Conservation (phyloP, 805 yeast genomes). For the Barnettozyma botsteinii region DNA sequence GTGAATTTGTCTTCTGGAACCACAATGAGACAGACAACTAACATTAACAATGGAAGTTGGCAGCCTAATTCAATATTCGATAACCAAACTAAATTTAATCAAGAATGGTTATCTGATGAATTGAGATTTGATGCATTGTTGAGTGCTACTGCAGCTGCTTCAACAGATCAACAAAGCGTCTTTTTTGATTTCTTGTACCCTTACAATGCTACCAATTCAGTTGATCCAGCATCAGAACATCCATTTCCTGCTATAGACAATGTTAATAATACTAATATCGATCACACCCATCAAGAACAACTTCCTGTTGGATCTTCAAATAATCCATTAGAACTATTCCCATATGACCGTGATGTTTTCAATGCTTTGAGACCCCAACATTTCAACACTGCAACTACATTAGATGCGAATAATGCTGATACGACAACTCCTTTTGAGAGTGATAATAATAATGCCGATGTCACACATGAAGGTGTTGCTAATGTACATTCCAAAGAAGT, state of each 20-base stretch:
- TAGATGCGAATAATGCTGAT: neutral
- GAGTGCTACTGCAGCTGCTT: slow-evolving; percentile 61
- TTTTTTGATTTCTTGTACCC: slow-evolving; percentile 48
- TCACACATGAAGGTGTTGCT: neutral
- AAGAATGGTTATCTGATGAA: slow-evolving; percentile 66
- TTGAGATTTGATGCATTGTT: slow-evolving; percentile 64
- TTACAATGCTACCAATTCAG: slow-evolving; percentile 5
- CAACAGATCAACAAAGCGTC: slow-evolving; percentile 48
- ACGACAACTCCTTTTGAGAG: neutral
- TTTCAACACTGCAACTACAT: neutral
- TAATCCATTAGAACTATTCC: slow-evolving; percentile 9
- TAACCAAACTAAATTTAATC: slow-evolving; percentile 13
- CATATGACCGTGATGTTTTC: slow-evolving; percentile 25
- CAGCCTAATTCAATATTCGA: slow-evolving; percentile 16
- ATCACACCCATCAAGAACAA: no score
- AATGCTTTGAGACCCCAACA: slow-evolving; percentile 21
- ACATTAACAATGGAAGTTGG: slow-evolving; percentile 6
- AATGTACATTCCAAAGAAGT: neutral
- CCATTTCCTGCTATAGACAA: neutral
- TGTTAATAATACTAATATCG: no score
- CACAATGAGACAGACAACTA: neutral
- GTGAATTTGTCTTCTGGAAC: neutral
- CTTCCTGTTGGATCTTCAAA: neutral
- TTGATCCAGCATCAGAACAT: neutral
- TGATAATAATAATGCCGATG: neutral